phyloP scores from a whole-genome alignment of 106 monocot genomes.

The Alisma plantagoaquatica region DNA sequence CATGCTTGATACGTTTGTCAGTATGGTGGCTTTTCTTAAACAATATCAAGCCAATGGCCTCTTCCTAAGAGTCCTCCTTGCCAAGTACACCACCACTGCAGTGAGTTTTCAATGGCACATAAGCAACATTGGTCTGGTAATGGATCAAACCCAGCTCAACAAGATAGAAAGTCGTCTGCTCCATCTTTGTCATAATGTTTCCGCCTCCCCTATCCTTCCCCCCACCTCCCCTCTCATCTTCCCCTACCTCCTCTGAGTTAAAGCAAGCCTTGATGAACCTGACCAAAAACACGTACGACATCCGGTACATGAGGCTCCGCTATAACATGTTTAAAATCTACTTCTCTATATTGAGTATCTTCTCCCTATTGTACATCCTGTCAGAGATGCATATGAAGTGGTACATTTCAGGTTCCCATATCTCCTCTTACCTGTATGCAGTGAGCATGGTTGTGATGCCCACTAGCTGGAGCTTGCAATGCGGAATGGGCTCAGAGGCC shows the following conservation, averaged over 20 bases:
- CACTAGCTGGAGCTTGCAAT: slow-evolving; percentile 47
- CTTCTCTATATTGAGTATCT: slow-evolving; percentile 53
- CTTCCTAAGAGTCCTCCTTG: too few relatives aligned
- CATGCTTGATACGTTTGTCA: too few relatives aligned
- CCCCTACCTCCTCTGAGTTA: slow-evolving; percentile 5
- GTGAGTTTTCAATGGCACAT: too few relatives aligned
- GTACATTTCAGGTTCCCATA: slow-evolving; percentile 60
- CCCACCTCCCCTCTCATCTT: too few relatives aligned
- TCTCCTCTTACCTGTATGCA: slow-evolving; percentile 74
- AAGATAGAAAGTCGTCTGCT: slow-evolving; percentile 27
- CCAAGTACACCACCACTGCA: too few relatives aligned
- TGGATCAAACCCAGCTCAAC: slow-evolving; percentile 34
- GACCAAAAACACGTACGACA: slow-evolving; percentile 50
- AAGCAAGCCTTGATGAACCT: slow-evolving; percentile 49
- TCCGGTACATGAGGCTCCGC: slow-evolving; percentile 61
- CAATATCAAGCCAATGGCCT: too few relatives aligned
- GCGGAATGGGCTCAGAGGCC: slow-evolving; percentile 25
- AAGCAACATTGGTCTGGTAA: slow-evolving; percentile 2
- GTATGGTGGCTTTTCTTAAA: too few relatives aligned
- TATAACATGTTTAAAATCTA: slow-evolving; percentile 42
- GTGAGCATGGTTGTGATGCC: slow-evolving; percentile 69
- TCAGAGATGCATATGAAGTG: slow-evolving; percentile 80
- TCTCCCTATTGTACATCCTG: slow-evolving; percentile 37
- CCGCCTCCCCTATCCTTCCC: too few relatives aligned
- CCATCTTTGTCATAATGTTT: too few relatives aligned